Evolutionary conservation across 352 stramenopile species (phyloP).

Genomic region (Phytophthora boehmeriae): DNA sequence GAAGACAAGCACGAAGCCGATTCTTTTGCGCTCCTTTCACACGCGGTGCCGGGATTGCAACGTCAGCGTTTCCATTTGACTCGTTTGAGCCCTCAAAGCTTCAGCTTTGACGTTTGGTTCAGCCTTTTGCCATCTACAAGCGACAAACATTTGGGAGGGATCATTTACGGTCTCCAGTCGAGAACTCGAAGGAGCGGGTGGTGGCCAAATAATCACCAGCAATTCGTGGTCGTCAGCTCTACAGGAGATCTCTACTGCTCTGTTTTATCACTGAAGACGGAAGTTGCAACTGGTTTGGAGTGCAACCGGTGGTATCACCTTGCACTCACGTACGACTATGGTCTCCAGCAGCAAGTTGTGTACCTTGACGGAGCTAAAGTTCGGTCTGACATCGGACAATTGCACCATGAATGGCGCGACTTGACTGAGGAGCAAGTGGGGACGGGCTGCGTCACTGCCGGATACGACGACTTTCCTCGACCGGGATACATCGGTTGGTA

Average conservation of each 20-base stretch:
- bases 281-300: conserved; percentile 20
- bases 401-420: conserved; percentile 13
- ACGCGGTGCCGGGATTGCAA: neutral
- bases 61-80: conserved; percentile 10
- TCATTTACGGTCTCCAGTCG: conserved; percentile 21
- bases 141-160: conserved; percentile 2
- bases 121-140: conserved; percentile 8
- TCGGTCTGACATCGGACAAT: neutral
- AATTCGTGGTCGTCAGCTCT: conserved; percentile 31
- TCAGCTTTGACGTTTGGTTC: conserved; percentile 25
- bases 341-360: conserved; percentile 23
- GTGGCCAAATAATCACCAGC: conserved; percentile 26
- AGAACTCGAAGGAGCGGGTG: neutral
- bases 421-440: conserved; percentile 33
- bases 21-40: conserved; percentile 5
- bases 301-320: conserved; percentile 43
- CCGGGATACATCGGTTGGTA: conserved; percentile 24
- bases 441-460: conserved; percentile 24
- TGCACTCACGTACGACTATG: conserved; percentile 30
- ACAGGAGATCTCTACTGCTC: conserved; percentile 36
- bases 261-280: conserved; percentile 14
- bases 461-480: conserved; percentile 1
- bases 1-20: neutral
- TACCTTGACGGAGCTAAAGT: conserved; percentile 34
- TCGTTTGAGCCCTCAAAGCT: conserved; percentile 10